Evolutionary conservation across 129 eudicot species (phyloP), one percentile per base, ranked within the genome.

Genomic region (Lactuca sativa): DNA sequence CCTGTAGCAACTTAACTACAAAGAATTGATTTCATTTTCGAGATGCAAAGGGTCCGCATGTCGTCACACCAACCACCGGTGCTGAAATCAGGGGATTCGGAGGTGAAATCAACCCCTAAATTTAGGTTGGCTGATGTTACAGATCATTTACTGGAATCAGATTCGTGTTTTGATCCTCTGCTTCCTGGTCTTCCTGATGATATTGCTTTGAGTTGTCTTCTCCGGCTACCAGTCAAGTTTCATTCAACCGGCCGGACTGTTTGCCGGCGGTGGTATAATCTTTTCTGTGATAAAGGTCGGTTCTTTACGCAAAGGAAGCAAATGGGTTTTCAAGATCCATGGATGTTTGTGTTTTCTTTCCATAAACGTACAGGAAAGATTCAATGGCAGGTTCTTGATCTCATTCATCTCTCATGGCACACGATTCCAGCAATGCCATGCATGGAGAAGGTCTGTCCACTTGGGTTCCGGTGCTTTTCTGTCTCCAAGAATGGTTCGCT

Each of bases 101-200:
- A 85, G 16, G 66, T 79, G 81, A 81, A 86, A 41, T 77, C 82
- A 37, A 76, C 90, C 56, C 90, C 92, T n/a, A 79, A 85, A 48
- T 87, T 87, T 53, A 74, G 81, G 51, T 36, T 88, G 47, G 82
- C 77, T 67, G 66, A 7, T 48, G 30, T 40, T 70, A 58, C 12
- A 41, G 86, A 88, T 71, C 73, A 79, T 57, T 70, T 81, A 7
- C 47, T 71, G 48, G 88, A 83, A 41, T 37, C 54, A 6, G 84
- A 91, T 55, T 52, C 82, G 8, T 74, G 82, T 44, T 56, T 73
- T 40, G 89, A 86, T 72, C 89, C 95, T 8, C 69, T 92, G 49
- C 85, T 92, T 65, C 95, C 91, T 8, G 96, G 98, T 25, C 90
- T 92, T 56, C 96, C 98, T 0, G 98, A 92, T 81, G 98, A 92